These are phyloP conservation scores for Ogataea populi-albae DNA, from an alignment of 805 yeast genomes.

Conservation along the genomic window DNA sequence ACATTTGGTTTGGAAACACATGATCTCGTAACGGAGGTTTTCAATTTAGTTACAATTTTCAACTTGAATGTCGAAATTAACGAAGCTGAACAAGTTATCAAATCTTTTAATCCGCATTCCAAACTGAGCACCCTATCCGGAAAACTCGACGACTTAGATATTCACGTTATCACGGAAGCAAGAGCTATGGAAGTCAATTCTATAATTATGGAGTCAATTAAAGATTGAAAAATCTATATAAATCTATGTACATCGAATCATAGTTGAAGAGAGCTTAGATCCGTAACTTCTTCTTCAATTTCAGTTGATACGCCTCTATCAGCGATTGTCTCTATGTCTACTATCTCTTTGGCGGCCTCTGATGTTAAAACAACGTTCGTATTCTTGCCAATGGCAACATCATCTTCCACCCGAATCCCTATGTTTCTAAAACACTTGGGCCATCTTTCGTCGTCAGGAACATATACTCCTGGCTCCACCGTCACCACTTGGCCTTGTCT, in stretches of 20 bases:
- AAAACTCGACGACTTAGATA: slow-evolving; percentile 9
- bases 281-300: slow-evolving; percentile 39
- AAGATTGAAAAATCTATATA: slow-evolving; percentile 5
- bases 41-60: slow-evolving; percentile 21
- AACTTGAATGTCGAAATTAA: slow-evolving; percentile 27
- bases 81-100: slow-evolving; percentile 12
- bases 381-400: slow-evolving; percentile 73
- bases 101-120: slow-evolving; percentile 5
- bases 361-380: slow-evolving; percentile 60
- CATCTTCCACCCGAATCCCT: slow-evolving; percentile 94
- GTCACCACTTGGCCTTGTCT: slow-evolving; percentile 80
- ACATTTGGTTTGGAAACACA: slow-evolving; percentile 20
- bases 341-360: slow-evolving; percentile 83
- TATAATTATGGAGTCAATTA: slow-evolving; percentile 13
- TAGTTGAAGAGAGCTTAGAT: slow-evolving; percentile 20
- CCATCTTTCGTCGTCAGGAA: slow-evolving; percentile 70
- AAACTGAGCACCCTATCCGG: slow-evolving; percentile 2
- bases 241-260: background rate
- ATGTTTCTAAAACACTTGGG: slow-evolving; percentile 82
- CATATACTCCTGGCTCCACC: slow-evolving; percentile 92
- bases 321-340: slow-evolving; percentile 72
- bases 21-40: slow-evolving; percentile 16
- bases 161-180: slow-evolving; percentile 13
- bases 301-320: slow-evolving; percentile 54
- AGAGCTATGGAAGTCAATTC: slow-evolving; percentile 20